Base-by-base conservation (phyloP, 148 eudicot genomes). In the Fallopia convolvulus region DNA sequence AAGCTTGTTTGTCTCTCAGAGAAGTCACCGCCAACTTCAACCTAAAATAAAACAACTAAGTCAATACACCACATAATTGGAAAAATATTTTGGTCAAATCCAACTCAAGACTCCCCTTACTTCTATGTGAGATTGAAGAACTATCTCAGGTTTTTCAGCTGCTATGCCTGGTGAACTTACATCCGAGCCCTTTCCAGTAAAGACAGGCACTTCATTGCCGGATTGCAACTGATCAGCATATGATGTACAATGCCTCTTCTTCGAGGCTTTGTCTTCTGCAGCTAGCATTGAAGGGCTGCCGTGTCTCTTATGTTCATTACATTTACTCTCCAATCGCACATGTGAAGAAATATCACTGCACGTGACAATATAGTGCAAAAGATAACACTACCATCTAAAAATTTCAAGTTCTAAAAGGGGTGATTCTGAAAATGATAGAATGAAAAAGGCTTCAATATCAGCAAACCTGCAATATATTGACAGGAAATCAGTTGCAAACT, bases 401-500 rank as follows among this genome's bases (percentile, higher is more conserved):
- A 21, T 70, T 70, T 65, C 36, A 11, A 70, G 14, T 13, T 70
- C 21, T 10, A 32, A 21, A 58, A 58, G 21, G 30, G 70, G 39
- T 63, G 70, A 63, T 63, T 30, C 5, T 26, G 70, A 63, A 33
- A 68, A 68, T 68, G 46, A 17, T 33, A 33, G 41, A 65, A 65
- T 65, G 13, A 23, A 32, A 65, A 14, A 30, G 40, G 46, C 26
- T 1, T 68, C 13, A 30, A 65, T 48, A 60, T 90, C 42, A 33
- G 46, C 44, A 36, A 33, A 90, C 99, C 99, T 82, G 76, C 90
- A 90, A 82, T 90, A 93, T 74, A 86, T 46, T 30, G 93, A 91
- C 84, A 91, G 80, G 77, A 91, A 86, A 55, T 86, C 83, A 40
- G 85, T 30, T 49, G 97, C 92, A 83, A 86, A 88, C 81, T 87